These are phyloP conservation scores for Colletotrichum eremochloae DNA, from an alignment of 2,329 filamentous ascomycete species.

Conservation along the genomic window DNA sequence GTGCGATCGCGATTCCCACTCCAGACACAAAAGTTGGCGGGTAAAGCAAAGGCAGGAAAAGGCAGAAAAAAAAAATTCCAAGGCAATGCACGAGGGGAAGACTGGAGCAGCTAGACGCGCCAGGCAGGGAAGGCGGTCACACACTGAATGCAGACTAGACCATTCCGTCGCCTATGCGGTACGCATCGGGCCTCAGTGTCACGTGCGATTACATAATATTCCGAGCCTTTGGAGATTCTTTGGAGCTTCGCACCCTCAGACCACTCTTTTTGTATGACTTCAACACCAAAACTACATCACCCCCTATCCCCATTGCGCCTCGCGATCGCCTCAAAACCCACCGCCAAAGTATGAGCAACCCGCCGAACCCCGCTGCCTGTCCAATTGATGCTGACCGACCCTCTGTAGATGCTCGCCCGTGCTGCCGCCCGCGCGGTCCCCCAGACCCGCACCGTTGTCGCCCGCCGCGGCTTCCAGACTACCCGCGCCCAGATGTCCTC, in stretches of 20 bases:
- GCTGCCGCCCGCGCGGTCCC: constrained; percentile 70
- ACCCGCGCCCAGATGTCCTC: constrained; percentile 87
- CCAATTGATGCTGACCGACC: constrained; percentile 57
- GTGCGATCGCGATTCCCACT: constrained; percentile 23
- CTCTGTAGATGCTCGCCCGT: constrained; percentile 83
- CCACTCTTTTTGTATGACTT: constrained; percentile 39
- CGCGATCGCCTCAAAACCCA: constrained; percentile 28
- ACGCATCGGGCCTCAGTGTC: background rate
- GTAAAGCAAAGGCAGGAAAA: background rate
- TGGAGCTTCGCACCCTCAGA: constrained; percentile 42
- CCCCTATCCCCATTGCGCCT: constrained; percentile 34
- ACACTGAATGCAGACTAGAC: background rate
- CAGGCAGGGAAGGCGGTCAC: constrained; percentile 30
- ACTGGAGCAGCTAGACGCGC: background rate
- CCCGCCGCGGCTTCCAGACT: constrained; percentile 94
- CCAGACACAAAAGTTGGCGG: constrained; percentile 26
- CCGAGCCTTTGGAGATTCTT: constrained; percentile 22
- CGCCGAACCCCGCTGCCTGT: background rate
- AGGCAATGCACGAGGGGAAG: background rate
- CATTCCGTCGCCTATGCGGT: too few species aligned
- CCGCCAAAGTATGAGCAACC: constrained; percentile 31
- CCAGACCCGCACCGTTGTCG: constrained; percentile 76
- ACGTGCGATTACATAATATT: constrained; percentile 36
- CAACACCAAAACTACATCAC: constrained; percentile 37
- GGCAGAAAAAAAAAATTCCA: constrained; percentile 34